Conservation (phyloP, 768 basidiomycete genomes). For the Amanita exitialis region DNA sequence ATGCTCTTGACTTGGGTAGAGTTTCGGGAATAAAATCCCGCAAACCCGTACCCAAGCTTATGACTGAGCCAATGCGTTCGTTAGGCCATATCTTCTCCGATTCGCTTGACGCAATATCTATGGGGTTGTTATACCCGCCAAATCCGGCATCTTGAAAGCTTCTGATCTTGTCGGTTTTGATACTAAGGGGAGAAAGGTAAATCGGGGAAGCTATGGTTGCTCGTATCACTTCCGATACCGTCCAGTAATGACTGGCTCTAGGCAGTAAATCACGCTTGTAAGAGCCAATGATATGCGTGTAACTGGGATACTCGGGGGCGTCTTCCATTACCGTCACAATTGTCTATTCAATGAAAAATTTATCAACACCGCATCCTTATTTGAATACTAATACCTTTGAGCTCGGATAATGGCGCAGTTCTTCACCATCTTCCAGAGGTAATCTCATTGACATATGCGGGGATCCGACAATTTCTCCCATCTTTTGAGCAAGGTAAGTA, state of each 20-base stretch:
- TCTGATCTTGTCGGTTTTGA: conserved; percentile 9
- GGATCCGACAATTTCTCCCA: neutral
- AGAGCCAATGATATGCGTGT: conserved; percentile 14
- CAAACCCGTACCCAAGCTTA: conserved; percentile 13
- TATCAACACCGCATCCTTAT: neutral
- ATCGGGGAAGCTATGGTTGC: conserved; percentile 12
- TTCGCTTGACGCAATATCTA: conserved; percentile 11
- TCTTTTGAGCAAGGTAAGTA: neutral
- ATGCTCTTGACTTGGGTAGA: conserved; percentile 1
- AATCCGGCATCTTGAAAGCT: conserved; percentile 15
- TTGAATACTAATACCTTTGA: conserved; percentile 5
- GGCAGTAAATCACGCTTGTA: conserved; percentile 5
- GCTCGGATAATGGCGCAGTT: neutral
- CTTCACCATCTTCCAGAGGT: neutral
- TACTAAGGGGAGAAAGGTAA: conserved; percentile 11
- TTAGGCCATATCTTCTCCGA: conserved; percentile 11
- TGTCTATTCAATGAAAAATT: conserved; percentile 7
- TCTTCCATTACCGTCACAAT: conserved; percentile 15
- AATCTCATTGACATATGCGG: conserved; percentile 4
- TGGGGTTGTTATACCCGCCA: conserved; percentile 17
- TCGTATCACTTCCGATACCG: conserved; percentile 13
- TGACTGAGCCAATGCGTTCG: conserved; percentile 7
- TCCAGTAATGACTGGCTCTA: conserved; percentile 11
- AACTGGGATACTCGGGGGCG: conserved; percentile 14
- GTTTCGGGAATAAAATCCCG: conserved; percentile 1